Evolutionary conservation across 768 basidiomycete species (phyloP).

Genomic region (Mycena belliarum): DNA sequence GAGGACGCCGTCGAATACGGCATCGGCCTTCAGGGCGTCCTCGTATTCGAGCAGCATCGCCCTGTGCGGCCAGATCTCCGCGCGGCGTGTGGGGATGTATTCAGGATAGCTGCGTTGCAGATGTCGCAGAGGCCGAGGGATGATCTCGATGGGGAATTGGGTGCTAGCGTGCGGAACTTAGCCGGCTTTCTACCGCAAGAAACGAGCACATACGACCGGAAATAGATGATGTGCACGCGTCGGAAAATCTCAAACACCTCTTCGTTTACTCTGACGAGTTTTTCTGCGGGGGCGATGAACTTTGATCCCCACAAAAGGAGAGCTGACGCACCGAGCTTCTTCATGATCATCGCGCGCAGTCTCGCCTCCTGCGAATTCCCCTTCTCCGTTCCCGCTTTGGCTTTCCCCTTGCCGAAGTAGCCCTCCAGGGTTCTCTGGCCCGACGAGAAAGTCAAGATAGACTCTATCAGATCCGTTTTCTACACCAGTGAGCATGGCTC

Average conservation of each 20-base stretch:
- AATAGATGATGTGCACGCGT: conserved; percentile 1
- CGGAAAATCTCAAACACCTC: background rate
- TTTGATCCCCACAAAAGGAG: background rate
- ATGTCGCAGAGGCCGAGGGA: conserved; percentile 8
- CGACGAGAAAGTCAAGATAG: background rate
- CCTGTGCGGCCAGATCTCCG: background rate
- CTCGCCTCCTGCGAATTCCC: conserved; percentile 2
- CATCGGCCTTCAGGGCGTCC: conserved; percentile 3
- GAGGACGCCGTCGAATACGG: background rate
- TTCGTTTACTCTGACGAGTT: conserved; percentile 4
- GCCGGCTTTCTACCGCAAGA: background rate
- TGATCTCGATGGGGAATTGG: conserved; percentile 2
- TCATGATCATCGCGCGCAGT: conserved; percentile 11
- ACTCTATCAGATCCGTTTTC: conserved; percentile 6
- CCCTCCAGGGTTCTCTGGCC: background rate
- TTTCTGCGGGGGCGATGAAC: background rate
- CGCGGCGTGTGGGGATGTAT: background rate
- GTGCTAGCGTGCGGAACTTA: background rate
- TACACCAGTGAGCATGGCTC: background rate
- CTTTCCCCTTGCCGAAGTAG: conserved; percentile 5
- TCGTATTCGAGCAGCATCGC: background rate
- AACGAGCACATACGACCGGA: background rate
- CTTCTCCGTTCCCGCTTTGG: background rate
- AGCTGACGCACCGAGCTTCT: background rate
- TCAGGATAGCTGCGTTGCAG: conserved; percentile 2